A percentile compares a stretch with the other conserved stretches of the same genome.
These are phyloP conservation scores for Stachybotrys elegans DNA, from an alignment of 2,329 filamentous ascomycete species.

Conservation along the genomic window DNA sequence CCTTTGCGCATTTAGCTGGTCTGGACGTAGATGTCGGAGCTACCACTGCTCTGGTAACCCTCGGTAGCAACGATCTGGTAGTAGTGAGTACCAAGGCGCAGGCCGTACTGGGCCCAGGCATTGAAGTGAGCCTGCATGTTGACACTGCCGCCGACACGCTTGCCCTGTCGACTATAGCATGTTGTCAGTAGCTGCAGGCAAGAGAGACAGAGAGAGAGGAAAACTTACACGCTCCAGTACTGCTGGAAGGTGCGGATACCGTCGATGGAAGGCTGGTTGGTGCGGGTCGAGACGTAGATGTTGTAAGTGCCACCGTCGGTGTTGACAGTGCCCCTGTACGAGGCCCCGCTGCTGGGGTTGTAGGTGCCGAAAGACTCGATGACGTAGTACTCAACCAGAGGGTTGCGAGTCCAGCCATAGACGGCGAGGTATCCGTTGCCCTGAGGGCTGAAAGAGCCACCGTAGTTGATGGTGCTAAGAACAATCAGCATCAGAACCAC, in stretches of 20 bases:
- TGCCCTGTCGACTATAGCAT: slow-evolving; percentile 34
- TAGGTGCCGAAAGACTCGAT: slow-evolving; percentile 38
- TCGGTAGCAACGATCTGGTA: slow-evolving; percentile 52
- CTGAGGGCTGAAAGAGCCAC: slow-evolving; percentile 36
- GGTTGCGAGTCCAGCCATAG: slow-evolving; percentile 30
- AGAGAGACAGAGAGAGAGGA: too few species aligned
- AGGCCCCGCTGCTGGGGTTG: slow-evolving; percentile 31
- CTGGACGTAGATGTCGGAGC: slow-evolving; percentile 32
- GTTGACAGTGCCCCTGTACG: slow-evolving; percentile 23
- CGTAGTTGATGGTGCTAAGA: slow-evolving; percentile 46
- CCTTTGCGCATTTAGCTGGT: slow-evolving; percentile 6
- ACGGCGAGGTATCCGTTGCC: slow-evolving; percentile 44
- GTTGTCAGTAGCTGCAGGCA: too few species aligned
- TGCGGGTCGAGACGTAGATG: slow-evolving; percentile 26
- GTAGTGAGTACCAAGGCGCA: slow-evolving; percentile 42
- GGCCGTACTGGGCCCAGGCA: slow-evolving; percentile 41
- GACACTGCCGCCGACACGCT: slow-evolving; percentile 44
- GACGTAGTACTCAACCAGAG: slow-evolving; percentile 26
- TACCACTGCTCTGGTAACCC: slow-evolving; percentile 45
- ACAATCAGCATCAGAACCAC: neutral
- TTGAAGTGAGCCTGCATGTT: slow-evolving; percentile 46
- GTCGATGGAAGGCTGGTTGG: slow-evolving; percentile 40
- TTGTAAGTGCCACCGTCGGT: slow-evolving; percentile 30
- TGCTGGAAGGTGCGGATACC: slow-evolving; percentile 45
- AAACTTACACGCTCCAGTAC: slow-evolving; percentile 51